A percentile compares a stretch with the other conserved stretches of the same genome.
Evolutionary conservation across 352 stramenopile genomes (phyloP).

Genomic region (Phytophthora idaei): DNA sequence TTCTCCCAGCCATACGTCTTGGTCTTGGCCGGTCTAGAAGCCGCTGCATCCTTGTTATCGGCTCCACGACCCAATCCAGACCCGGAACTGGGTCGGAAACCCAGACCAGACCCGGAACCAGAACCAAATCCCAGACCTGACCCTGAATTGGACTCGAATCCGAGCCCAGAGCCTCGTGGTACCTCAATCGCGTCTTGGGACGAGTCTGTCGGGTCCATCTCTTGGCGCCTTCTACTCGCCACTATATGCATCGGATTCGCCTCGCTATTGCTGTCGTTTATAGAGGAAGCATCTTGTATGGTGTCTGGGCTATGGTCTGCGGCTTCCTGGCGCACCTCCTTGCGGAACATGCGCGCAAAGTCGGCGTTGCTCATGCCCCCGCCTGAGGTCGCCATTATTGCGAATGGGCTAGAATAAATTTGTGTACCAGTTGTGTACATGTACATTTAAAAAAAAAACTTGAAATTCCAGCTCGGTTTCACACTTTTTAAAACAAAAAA

Average conservation of each 20-base stretch:
- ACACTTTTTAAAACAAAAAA: no score
- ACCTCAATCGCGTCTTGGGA: conserved; percentile 10
- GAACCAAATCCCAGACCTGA: conserved; percentile 5
- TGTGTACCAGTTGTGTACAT: neutral
- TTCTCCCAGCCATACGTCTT: conserved; percentile 91
- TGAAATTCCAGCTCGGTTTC: no score
- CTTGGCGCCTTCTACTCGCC: conserved; percentile 27
- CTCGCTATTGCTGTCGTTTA: neutral
- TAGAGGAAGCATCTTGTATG: neutral
- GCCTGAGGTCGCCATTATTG: conserved; percentile 20
- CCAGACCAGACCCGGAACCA: conserved; percentile 12
- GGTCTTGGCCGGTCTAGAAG: conserved; percentile 13
- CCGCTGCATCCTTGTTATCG: conserved; percentile 8
- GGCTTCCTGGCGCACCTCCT: conserved; percentile 35
- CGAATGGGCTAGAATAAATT: neutral
- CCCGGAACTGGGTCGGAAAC: conserved; percentile 18
- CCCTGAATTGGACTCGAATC: neutral
- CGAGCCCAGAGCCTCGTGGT: conserved; percentile 8
- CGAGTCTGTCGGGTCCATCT: conserved; percentile 16
- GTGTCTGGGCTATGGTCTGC: neutral
- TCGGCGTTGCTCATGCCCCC: conserved; percentile 70
- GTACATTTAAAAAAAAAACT: no score
- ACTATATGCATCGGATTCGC: conserved; percentile 27
- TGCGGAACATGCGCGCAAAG: conserved; percentile 80
- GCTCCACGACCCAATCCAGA: conserved; percentile 25